Evolutionary conservation across 2,329 filamentous ascomycete species (phyloP).

Genomic region (Stylonectria norvegica): DNA sequence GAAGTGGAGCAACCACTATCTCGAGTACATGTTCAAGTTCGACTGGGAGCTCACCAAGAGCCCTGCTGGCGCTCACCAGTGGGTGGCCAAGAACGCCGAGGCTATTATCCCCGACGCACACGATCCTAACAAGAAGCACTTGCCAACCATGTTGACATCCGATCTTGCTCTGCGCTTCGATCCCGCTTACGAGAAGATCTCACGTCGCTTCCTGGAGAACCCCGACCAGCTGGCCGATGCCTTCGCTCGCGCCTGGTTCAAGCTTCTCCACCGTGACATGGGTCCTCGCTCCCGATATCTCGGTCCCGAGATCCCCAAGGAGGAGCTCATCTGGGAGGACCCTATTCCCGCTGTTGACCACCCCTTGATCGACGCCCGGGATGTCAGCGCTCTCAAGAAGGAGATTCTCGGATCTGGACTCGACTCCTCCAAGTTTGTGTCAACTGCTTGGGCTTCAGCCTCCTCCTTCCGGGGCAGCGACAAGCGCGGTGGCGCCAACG

Average conservation of each 20-base stretch:
- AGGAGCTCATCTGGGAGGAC: constrained; percentile 73
- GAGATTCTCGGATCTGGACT: constrained; percentile 62
- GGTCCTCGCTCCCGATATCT: constrained; percentile 68
- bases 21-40: constrained; percentile 75
- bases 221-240: constrained; percentile 66
- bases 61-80: constrained; percentile 74
- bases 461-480: constrained; percentile 72
- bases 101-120: constrained; percentile 66
- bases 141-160: constrained; percentile 71
- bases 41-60: constrained; percentile 76
- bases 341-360: constrained; percentile 60
- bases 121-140: constrained; percentile 66
- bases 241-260: constrained; percentile 77
- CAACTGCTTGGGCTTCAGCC: constrained; percentile 65
- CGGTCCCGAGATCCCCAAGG: constrained; percentile 69
- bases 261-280: constrained; percentile 77
- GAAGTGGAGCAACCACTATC: constrained; percentile 66
- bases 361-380: constrained; percentile 57
- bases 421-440: constrained; percentile 58
- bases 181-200: constrained; percentile 74
- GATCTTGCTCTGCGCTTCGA: constrained; percentile 71
- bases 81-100: constrained; percentile 67
- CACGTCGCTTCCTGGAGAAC: constrained; percentile 65
- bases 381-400: constrained; percentile 63
- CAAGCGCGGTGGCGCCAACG: constrained; percentile 80